phyloP scores from a whole-genome alignment of 1,139 yeast genomes.

The Taphrina pruni region DNA sequence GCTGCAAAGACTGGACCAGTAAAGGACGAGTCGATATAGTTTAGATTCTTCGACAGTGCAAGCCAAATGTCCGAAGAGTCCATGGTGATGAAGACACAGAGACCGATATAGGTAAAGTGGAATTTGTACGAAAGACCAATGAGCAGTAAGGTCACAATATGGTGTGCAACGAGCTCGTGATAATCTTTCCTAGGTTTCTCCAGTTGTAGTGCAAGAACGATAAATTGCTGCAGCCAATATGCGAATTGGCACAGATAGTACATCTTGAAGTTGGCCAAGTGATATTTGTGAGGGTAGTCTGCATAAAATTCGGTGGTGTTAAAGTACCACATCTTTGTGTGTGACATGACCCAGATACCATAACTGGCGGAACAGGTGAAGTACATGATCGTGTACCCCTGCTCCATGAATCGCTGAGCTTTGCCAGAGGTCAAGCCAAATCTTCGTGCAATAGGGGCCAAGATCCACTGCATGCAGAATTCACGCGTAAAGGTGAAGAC shows the following conservation, averaged over 20 bases:
- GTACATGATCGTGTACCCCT: constrained; percentile 81
- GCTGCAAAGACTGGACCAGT: constrained; percentile 70
- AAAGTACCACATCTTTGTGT: constrained; percentile 85
- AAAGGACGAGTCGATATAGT: constrained; percentile 73
- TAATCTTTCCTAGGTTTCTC: constrained; percentile 96
- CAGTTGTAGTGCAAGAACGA: constrained; percentile 76
- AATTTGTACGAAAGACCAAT: constrained; percentile 90
- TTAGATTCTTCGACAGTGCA: constrained; percentile 79
- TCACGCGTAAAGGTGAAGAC: constrained; percentile 91
- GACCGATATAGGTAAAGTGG: constrained; percentile 96
- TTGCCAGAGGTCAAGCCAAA: constrained; percentile 33
- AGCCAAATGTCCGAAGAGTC: constrained; percentile 91
- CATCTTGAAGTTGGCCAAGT: constrained; percentile 71
- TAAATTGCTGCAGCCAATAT: constrained; percentile 95
- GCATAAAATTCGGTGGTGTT: constrained; percentile 80
- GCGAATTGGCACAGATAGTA: constrained; percentile 93
- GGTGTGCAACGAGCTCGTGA: constrained; percentile 88
- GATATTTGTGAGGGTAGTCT: constrained; percentile 81
- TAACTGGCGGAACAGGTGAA: constrained; percentile 81
- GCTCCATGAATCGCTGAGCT: constrained; percentile 89
- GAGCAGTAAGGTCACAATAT: constrained; percentile 84
- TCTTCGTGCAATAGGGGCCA: constrained; percentile 72
- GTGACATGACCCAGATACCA: constrained; percentile 72
- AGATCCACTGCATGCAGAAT: constrained; percentile 80
- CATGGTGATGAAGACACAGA: constrained; percentile 91